Base-by-base conservation (phyloP, 2,329 filamentous ascomycete genomes). In the Cladorrhinum sp. region DNA sequence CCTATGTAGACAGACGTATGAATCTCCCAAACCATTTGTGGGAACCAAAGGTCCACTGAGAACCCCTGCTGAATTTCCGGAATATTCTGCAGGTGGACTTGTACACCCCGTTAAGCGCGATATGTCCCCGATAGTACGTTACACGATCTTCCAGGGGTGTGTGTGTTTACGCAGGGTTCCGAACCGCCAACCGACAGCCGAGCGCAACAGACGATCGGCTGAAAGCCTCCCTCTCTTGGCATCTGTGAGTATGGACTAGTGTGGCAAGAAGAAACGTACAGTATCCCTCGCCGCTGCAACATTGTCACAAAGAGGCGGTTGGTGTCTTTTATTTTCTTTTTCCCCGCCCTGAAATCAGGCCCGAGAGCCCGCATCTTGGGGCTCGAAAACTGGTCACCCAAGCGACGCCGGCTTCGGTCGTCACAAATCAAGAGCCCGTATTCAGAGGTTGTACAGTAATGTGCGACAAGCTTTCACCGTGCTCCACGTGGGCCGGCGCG, bases 181-280 rank as follows among this genome's bases (percentile, higher is more conserved):
- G 53, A 45, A 56, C 52, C 52, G 52, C 41, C 41, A 55, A 55
- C 53, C 53, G 53, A 56, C 36, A 56, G 25, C 53, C 53, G 53
- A 56, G 38, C 25, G 53, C 38, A 27, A 56, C 24, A 25, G 16
- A n/a, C 50, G 23, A 29, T 29, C 24, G 50, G 8, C 32, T 36
- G 32, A 36, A 29, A 52, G 5, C 4, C 29, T 54, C 24, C 13
- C 27, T 41, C 20, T 25, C 22, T 45, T 41, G 13, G 12, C 49
- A 50, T 4, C 22, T 22, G 23, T 22, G 36, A 41, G 36, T 5
- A 18, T 7, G 36, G 36, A 4, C 29, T 32, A 13, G 6, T 13
- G 13, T 32, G 29, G 29, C 29, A 32, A 6, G 29, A 6, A 6
- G 6, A 32, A 6, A 13, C 29, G 6, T 18, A 3, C n/a, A 45